Percentiles rank a stretch among this genome's conserved stretches.
phyloP scores from a whole-genome alignment of 768 basidiomycete genomes.

The Lactarius hatsudake region DNA sequence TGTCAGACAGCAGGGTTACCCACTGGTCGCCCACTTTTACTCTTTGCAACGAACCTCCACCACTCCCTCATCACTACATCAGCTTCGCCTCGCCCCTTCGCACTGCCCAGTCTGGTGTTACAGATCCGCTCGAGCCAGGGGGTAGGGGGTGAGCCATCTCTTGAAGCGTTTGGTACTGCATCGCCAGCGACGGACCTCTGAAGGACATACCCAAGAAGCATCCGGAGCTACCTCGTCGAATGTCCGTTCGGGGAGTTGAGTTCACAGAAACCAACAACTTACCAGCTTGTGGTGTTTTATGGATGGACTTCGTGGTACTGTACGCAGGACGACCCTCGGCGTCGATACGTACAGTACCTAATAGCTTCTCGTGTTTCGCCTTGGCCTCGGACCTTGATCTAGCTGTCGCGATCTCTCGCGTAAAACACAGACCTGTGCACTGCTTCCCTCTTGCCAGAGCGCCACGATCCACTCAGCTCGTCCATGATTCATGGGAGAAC shows the following conservation, averaged over 20 bases:
- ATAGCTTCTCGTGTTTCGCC: constrained; percentile 14
- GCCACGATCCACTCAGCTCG: background rate
- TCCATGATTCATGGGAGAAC: background rate
- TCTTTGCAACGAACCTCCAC: constrained; percentile 18
- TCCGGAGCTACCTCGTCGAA: background rate
- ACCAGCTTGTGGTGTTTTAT: too few species aligned
- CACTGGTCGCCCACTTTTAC: background rate
- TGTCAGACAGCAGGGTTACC: too few species aligned
- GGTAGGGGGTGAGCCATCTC: background rate
- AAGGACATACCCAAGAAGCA: too few species aligned
- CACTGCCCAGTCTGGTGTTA: constrained; percentile 20
- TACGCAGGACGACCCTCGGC: too few species aligned
- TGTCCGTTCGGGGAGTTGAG: background rate
- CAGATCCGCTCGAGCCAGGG: constrained; percentile 12
- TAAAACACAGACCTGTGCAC: background rate
- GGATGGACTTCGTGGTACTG: too few species aligned
- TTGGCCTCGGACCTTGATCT: constrained; percentile 22
- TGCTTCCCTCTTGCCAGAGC: background rate
- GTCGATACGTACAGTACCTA: background rate
- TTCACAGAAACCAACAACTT: too few species aligned
- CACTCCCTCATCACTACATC: constrained; percentile 1
- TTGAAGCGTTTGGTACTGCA: constrained; percentile 3
- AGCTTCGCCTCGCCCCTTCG: background rate
- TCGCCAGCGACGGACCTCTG: background rate
- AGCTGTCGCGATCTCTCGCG: background rate